phyloP scores from a whole-genome alignment of 176 grass and related monocot genomes.

The Aegilops sharonensis region DNA sequence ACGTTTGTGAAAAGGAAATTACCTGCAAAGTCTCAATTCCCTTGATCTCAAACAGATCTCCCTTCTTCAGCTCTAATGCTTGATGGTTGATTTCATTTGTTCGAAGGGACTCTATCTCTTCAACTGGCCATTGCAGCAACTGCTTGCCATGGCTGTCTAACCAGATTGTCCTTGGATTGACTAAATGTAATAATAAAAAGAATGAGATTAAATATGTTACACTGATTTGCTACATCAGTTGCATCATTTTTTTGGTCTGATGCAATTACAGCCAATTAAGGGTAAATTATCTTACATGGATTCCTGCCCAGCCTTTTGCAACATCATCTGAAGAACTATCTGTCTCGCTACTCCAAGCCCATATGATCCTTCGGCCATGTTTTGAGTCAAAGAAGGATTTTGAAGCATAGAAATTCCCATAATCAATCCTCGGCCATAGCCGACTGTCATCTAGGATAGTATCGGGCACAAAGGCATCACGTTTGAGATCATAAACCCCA shows the following conservation, averaged over 20 bases:
- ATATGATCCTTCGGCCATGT: slow-evolving; percentile 58
- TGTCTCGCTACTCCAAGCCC: slow-evolving; percentile 70
- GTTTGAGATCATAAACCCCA: slow-evolving; percentile 48
- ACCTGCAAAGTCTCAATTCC: slow-evolving; percentile 32
- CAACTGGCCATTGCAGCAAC: slow-evolving; percentile 74
- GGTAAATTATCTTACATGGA: slow-evolving; percentile 48
- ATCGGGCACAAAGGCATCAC: slow-evolving; percentile 61
- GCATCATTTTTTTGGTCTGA: background rate
- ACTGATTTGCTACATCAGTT: background rate
- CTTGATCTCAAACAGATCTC: slow-evolving; percentile 52
- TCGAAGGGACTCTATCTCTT: slow-evolving; percentile 72
- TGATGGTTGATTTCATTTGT: slow-evolving; percentile 42
- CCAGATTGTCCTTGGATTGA: slow-evolving; percentile 64
- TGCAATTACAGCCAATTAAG: background rate
- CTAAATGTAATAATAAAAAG: slow-evolving; percentile 30
- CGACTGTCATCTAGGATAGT: slow-evolving; percentile 35
- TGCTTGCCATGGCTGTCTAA: slow-evolving; percentile 59
- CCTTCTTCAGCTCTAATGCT: slow-evolving; percentile 51
- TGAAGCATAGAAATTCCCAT: slow-evolving; percentile 76
- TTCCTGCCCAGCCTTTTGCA: slow-evolving; percentile 81
- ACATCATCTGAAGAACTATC: slow-evolving; percentile 48
- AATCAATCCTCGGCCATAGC: slow-evolving; percentile 65
- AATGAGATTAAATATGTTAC: background rate
- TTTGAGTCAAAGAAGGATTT: slow-evolving; percentile 74
- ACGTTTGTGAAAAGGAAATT: background rate